These are phyloP conservation scores for Adiantum capillusveneris DNA, from an alignment of 75 land plant genomes.

Conservation along the genomic window DNA sequence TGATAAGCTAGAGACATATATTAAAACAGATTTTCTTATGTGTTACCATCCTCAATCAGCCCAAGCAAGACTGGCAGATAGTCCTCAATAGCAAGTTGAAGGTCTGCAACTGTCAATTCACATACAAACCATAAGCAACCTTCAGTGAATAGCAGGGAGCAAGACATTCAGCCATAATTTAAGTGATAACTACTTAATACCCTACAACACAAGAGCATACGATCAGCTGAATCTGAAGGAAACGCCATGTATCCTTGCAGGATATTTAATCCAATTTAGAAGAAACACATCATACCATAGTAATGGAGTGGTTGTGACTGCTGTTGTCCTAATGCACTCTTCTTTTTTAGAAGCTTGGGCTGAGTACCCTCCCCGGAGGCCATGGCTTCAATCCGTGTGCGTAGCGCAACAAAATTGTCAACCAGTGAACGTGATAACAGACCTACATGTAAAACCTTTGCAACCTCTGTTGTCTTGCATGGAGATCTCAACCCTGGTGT, in stretches of 20 bases:
- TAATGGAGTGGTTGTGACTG: background rate
- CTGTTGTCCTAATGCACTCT: conserved; percentile 12
- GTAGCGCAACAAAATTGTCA: conserved; percentile 43
- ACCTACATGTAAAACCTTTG: conserved; percentile 29
- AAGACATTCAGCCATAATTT: background rate
- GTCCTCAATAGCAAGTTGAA: conserved; percentile 77
- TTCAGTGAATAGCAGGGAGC: background rate
- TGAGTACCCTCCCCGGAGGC: conserved; percentile 41
- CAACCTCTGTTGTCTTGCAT: conserved; percentile 42
- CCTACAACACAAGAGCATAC: background rate
- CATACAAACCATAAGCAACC: background rate
- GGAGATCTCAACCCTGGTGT: conserved; percentile 71
- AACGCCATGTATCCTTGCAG: too few relatives aligned
- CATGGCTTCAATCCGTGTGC: conserved; percentile 60
- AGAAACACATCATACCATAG: background rate
- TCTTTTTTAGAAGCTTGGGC: conserved; percentile 20
- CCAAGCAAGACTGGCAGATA: conserved; percentile 80
- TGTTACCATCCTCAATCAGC: conserved; percentile 63
- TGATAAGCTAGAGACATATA: background rate
- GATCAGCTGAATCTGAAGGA: background rate
- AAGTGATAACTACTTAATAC: background rate
- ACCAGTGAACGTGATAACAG: conserved; percentile 32
- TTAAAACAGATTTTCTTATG: background rate
- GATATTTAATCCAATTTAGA: background rate
- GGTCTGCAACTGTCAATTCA: conserved; percentile 27